phyloP scores from a whole-genome alignment of 108 stramenopile genomes.

The Fistulifera pelliculosa region DNA sequence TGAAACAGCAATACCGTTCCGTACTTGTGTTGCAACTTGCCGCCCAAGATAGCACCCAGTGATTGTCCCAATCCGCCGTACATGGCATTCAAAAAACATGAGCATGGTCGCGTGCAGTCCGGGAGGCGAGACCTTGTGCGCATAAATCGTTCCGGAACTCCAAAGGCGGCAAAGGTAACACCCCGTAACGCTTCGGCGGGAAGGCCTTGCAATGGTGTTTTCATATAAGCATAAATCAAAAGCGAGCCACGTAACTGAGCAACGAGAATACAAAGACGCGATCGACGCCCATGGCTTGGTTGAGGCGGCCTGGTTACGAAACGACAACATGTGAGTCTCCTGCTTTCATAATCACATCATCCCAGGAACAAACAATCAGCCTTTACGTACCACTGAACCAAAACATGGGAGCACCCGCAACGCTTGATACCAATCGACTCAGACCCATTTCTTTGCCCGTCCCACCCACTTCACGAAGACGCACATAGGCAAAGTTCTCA shows the following conservation, averaged over 20 bases:
- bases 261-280: constrained; percentile 75
- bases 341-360: too few species aligned
- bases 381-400: constrained; percentile 34
- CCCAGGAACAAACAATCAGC: too few species aligned
- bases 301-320: constrained; percentile 56
- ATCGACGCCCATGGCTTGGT: constrained; percentile 69
- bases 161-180: constrained; percentile 90
- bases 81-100: constrained; percentile 89
- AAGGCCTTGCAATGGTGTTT: constrained; percentile 77
- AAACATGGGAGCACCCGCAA: constrained; percentile 92
- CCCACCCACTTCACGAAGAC: constrained; percentile 85
- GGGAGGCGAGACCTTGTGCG: constrained; percentile 80
- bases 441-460: constrained; percentile 85
- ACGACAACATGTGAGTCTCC: constrained; percentile 25
- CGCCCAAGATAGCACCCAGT: constrained; percentile 87
- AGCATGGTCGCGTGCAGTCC: constrained; percentile 61
- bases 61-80: constrained; percentile 94
- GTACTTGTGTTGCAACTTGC: constrained; percentile 68
- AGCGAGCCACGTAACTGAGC: constrained; percentile 73
- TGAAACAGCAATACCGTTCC: constrained; percentile 72
- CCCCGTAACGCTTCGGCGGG: constrained; percentile 91
- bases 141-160: constrained; percentile 87
- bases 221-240: constrained; percentile 87
- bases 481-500: constrained; percentile 96
- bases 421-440: constrained; percentile 71